Base-by-base conservation (phyloP, 2,329 filamentous ascomycete species). In the Colletotrichum gloeosporioides region DNA sequence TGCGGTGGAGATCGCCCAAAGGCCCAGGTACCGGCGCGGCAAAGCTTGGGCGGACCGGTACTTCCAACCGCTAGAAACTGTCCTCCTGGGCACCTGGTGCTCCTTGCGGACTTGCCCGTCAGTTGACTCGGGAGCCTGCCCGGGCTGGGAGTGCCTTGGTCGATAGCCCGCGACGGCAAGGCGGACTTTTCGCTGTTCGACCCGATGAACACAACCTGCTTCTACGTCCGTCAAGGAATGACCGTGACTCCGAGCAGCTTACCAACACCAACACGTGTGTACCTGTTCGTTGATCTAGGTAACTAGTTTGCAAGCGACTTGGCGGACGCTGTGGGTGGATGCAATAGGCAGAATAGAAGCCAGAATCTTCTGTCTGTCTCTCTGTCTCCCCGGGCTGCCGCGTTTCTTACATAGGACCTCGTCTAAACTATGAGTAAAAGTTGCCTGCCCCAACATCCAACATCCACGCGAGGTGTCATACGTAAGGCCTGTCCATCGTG, bases 361-460 rank as follows among this genome's bases (percentile, higher is more conserved):
- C 67, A 70, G 57, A 70, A 70, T 63, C 32, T 70, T 70, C 68
- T 53, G 29, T 27, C 27, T 68, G 31, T 39, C 53, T 29, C 25
- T 63, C 27, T 68, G 65, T 59, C 53, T 29, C 16, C 44, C 27
- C 27, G 27, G 59, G 36, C 36, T n/a, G 36, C 61, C 29, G 63
- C 36, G 36, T 66, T 27, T 49, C 36, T 49, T 34, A 31, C 63
- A 66, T 66, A 36, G 44, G 62, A 64, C 32, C n/a, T 39, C 61
- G 61, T 10, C 44, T 57, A 25, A 44, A 64, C 25, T 27, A 44
- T 66, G 49, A 59, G 34, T 65, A 69, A 76, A 39, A 65, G 73
- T 73, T 73, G 70, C 64, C 64, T 76, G 73, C 73, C 70, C 27
- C 68, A 64, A 73, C 73, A 69, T 76, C 64, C 73, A 39, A 69